Conservation (phyloP, 2,329 filamentous ascomycete species). For the Aspergillus transmontanensis region DNA sequence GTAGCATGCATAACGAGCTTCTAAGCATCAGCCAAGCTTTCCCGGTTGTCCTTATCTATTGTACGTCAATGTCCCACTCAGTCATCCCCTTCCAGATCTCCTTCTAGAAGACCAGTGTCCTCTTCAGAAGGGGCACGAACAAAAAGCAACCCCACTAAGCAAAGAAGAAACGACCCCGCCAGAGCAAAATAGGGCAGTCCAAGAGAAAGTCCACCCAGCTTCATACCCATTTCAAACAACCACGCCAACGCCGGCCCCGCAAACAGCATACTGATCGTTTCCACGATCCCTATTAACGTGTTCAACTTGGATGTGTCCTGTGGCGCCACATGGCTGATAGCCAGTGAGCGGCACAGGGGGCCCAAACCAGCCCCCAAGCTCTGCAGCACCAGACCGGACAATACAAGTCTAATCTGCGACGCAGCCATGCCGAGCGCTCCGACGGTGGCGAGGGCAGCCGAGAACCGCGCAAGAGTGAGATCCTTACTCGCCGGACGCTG, state of each 20-base stretch:
- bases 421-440: conserved; percentile 2
- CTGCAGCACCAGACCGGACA: neutral
- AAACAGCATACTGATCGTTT: neutral
- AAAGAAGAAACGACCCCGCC: neutral
- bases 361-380: neutral
- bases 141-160: neutral
- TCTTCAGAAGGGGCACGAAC: neutral
- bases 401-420: neutral
- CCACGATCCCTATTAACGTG: neutral
- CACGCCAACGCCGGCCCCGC: neutral
- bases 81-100: no score
- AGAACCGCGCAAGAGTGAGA: neutral
- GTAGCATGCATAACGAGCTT: no score
- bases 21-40: no score
- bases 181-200: neutral
- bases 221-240: neutral
- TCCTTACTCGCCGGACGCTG: neutral
- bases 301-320: neutral
- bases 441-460: neutral
- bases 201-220: neutral
- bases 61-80: no score
- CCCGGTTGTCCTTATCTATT: no score
- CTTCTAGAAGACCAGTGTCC: neutral
- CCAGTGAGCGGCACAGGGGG: neutral
- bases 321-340: neutral